Evolutionary conservation across 257 asterid genomes (phyloP).

Genomic region (Anisodus tanguticus): DNA sequence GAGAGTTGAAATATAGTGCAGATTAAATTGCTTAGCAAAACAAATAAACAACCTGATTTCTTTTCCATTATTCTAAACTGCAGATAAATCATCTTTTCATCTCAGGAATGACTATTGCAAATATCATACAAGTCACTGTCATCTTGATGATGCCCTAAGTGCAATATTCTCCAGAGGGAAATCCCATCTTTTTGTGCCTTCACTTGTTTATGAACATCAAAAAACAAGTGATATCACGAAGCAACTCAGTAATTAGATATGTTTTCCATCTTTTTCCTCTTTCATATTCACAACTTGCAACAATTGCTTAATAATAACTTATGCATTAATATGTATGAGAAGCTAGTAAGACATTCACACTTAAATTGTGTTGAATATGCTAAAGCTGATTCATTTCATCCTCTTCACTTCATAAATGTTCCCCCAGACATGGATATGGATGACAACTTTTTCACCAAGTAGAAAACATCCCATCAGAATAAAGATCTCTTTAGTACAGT

Average conservation of each 20-base stretch:
- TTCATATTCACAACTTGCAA: not conserved
- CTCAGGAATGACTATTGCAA: not conserved
- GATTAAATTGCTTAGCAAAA: not conserved
- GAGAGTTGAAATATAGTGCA: not conserved
- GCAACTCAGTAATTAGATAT: not conserved
- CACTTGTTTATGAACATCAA: not conserved
- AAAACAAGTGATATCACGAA: not conserved
- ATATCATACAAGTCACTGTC: not conserved
- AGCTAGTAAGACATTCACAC: not conserved
- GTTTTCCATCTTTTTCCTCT: conserved; percentile 6
- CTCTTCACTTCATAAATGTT: not conserved
- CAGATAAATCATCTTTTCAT: not conserved
- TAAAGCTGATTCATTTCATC: conserved; percentile 4
- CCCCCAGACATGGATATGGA: not conserved
- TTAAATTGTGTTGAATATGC: not conserved
- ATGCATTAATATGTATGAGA: conserved; percentile 5
- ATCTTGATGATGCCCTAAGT: not conserved
- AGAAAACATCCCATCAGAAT: conserved; percentile 25
- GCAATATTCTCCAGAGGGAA: not conserved
- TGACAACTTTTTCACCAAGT: not conserved
- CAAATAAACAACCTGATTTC: not conserved
- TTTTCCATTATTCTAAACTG: not conserved
- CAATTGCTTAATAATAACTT: conserved; percentile 2
- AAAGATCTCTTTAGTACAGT: not conserved
- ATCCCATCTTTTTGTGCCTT: not conserved